Evolutionary conservation across 2,329 filamentous ascomycete genomes (phyloP).

Genomic region (Nemania sp.): DNA sequence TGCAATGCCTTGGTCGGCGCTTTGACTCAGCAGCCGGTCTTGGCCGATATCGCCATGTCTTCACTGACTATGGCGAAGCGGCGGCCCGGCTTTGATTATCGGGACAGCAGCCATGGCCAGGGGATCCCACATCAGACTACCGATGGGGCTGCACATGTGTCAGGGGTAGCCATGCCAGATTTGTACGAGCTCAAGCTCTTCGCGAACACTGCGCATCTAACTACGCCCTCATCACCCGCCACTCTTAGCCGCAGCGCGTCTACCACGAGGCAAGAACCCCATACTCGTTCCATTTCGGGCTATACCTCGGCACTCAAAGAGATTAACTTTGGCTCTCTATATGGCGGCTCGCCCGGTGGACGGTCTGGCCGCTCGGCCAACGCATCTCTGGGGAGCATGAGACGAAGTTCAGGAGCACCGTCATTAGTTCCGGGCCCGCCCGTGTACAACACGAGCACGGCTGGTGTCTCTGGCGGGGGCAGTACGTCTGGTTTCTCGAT

Average conservation of each 20-base stretch:
- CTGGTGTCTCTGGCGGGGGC: constrained; percentile 47
- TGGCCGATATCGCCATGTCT: constrained; percentile 87
- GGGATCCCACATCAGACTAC: constrained; percentile 32
- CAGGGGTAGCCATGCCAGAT: constrained; percentile 54
- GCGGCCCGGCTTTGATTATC: constrained; percentile 51
- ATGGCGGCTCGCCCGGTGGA: constrained; percentile 46
- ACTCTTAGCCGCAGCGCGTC: constrained; percentile 37
- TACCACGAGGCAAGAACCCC: constrained; percentile 40
- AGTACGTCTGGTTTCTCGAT: constrained; percentile 29
- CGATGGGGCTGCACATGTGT: constrained; percentile 32
- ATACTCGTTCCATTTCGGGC: constrained; percentile 45
- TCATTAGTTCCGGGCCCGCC: constrained; percentile 32
- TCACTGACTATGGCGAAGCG: constrained; percentile 86
- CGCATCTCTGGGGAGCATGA: constrained; percentile 43
- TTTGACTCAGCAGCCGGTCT: constrained; percentile 85
- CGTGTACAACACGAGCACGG: constrained; percentile 34
- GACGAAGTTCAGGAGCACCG: constrained; percentile 35
- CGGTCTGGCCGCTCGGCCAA: constrained; percentile 52
- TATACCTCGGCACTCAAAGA: constrained; percentile 41
- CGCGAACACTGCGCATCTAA: constrained; percentile 75
- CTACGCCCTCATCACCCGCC: constrained; percentile 43
- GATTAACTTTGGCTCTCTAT: constrained; percentile 36
- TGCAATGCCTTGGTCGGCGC: constrained; percentile 95
- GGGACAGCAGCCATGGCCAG: constrained; percentile 36
- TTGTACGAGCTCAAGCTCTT: constrained; percentile 74